Percentiles rank a stretch among this genome's conserved stretches.
These are phyloP conservation scores for Irpex sp. DNA, from an alignment of 1,284 basidiomycete species.

Conservation along the genomic window DNA sequence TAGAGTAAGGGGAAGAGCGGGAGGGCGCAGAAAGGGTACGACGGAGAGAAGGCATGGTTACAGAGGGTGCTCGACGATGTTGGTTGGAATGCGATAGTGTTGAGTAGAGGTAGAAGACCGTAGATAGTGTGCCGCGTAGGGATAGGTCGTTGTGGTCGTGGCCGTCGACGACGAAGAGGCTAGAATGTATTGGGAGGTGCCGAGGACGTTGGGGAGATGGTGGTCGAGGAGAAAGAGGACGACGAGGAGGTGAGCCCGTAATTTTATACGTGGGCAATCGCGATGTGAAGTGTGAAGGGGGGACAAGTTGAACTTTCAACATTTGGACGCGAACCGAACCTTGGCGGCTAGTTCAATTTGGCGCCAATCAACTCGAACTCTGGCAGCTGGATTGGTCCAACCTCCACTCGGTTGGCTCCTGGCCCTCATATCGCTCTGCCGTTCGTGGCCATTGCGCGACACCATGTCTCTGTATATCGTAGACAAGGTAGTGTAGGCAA, in stretches of 20 bases:
- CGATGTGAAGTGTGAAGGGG: conserved; percentile 22
- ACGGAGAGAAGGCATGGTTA: conserved; percentile 71
- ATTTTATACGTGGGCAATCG: conserved; percentile 28
- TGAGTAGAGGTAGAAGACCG: conserved; percentile 15
- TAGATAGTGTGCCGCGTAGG: conserved; percentile 4
- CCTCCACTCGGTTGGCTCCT: background rate
- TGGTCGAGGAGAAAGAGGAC: conserved; percentile 8
- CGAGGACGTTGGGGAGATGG: conserved; percentile 13
- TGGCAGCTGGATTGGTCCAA: conserved; percentile 1
- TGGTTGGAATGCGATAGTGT: conserved; percentile 62
- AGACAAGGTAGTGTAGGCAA: background rate
- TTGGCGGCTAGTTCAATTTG: conserved; percentile 1
- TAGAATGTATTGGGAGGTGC: conserved; percentile 11
- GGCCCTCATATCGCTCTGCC: background rate
- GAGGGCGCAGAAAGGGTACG: conserved; percentile 63
- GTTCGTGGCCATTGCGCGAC: background rate
- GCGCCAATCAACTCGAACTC: conserved; percentile 10
- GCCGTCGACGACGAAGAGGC: conserved; percentile 12
- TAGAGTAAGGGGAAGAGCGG: conserved; percentile 30
- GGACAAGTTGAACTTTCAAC: conserved; percentile 16
- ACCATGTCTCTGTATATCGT: background rate
- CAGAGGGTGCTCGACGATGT: conserved; percentile 24
- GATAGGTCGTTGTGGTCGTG: conserved; percentile 18
- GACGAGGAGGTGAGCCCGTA: conserved; percentile 12
- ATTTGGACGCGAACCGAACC: conserved; percentile 10